phyloP scores from a whole-genome alignment of 768 basidiomycete genomes.

The Podaxis sp. region DNA sequence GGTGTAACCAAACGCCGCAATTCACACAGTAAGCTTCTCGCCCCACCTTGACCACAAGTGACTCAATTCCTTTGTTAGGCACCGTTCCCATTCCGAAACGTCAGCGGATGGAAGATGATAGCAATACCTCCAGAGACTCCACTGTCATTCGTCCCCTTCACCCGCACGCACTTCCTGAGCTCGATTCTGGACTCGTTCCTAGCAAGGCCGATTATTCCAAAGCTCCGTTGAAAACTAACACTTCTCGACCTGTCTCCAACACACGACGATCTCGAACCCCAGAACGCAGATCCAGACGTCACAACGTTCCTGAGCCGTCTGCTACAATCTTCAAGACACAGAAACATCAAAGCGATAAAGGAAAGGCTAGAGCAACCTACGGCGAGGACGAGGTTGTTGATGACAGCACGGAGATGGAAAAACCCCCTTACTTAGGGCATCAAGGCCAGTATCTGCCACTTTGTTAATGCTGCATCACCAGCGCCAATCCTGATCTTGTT shows the following conservation, averaged over 20 bases:
- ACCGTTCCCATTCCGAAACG: not conserved
- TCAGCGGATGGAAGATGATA: not conserved
- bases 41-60: not conserved
- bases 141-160: not conserved
- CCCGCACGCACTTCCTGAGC: not conserved
- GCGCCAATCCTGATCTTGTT: not conserved
- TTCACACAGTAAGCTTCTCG: not conserved
- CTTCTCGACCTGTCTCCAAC: not conserved
- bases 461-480: not conserved
- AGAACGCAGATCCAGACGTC: not conserved
- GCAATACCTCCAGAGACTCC: not conserved
- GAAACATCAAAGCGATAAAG: not conserved
- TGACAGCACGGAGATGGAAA: conserved; percentile 11
- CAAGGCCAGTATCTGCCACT: not conserved
- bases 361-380: not conserved
- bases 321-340: not conserved
- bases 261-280: not conserved
- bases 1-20: not conserved
- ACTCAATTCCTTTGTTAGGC: not conserved
- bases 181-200: not conserved
- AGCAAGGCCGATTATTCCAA: not conserved
- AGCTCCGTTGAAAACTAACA: not conserved
- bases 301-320: not conserved
- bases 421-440: not conserved
- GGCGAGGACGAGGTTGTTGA: conserved; percentile 8